Evolutionary conservation across 2,329 filamentous ascomycete genomes (phyloP).

Genomic region (Aureobasidium sp.): DNA sequence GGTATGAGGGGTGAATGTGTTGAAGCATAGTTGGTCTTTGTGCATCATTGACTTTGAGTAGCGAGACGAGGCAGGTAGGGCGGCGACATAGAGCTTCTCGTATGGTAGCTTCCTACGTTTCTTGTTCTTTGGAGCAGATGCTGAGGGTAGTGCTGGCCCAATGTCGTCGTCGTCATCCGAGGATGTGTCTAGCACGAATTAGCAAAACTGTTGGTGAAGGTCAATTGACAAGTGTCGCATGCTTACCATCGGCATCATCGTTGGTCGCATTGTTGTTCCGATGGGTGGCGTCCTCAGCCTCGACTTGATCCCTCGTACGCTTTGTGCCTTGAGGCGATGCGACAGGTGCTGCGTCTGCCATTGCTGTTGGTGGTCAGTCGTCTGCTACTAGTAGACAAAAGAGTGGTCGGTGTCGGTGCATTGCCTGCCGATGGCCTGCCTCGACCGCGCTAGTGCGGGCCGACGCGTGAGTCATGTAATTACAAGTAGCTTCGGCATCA

Average conservation of each 20-base stretch:
- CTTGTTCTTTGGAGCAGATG: constrained; percentile 62
- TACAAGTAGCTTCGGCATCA: background rate
- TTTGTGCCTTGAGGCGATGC: constrained; percentile 18
- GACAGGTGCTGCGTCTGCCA: constrained; percentile 7
- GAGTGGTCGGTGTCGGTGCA: constrained; percentile 4
- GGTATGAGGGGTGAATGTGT: constrained; percentile 80
- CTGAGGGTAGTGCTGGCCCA: constrained; percentile 80
- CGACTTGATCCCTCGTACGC: constrained; percentile 17
- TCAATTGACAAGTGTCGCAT: background rate
- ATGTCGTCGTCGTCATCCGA: constrained; percentile 61
- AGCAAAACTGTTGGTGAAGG: background rate
- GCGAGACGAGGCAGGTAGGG: constrained; percentile 69
- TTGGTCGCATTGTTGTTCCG: constrained; percentile 5
- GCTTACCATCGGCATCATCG: constrained; percentile 12
- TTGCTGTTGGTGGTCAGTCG: background rate
- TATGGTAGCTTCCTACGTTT: constrained; percentile 86
- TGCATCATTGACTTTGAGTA: constrained; percentile 99
- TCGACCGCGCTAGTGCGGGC: too few relatives aligned
- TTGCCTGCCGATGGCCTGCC: background rate
- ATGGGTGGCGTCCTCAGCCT: constrained; percentile 13
- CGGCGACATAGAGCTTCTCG: constrained; percentile 90
- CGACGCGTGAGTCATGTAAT: too few relatives aligned
- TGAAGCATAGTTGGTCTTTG: constrained; percentile 85
- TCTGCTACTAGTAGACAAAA: background rate
- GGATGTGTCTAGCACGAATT: constrained; percentile 44